Evolutionary conservation across 208 protist genomes (phyloP), one percentile per base, ranked within the genome.

Genomic region (Trypanosoma cruzi): DNA sequence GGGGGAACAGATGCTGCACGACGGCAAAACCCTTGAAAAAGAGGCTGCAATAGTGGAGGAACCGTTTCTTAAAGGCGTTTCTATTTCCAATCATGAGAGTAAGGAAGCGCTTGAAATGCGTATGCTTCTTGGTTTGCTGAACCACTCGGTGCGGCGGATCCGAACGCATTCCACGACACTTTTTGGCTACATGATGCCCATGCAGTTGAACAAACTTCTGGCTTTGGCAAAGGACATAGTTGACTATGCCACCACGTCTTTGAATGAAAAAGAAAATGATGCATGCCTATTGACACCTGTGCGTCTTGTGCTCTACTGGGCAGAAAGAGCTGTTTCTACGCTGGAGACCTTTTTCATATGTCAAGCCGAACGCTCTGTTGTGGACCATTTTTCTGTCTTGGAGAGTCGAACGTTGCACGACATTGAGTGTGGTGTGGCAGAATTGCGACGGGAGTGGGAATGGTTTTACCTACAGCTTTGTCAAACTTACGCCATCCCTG

Each of bases 381-480:
- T 63, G 11, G 29, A 69, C 29, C 80, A 86, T 62, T 63, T 80
- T 11, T 75, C 73, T 34, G 69, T 68, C 5, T 56, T 66, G 14
- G 77, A 85, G 26, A 60, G 77, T 0, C 63, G 71, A n/a, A 62
- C 73, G 52, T 54, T 89, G 36, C 18, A 65, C 31, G 63, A 75
- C 40, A 60, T 90, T 20, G 77, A 85, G 49, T 40, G 64, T 4
- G 78, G 64, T 62, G 68, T 82, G 18, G 67, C 63, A 11, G 31
- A 79, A 32, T 66, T 90, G 29, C 79, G 63, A 13, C 75, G 77
- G 58, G 84, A 90, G 61, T 90, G 84, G 84, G 80, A 86, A 62
- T 71, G 54, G 13, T 90, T 81, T 64, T 72, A 81, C 16, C 70
- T 71, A 42, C 84, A 79, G 52, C 56, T 77, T 32, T 28, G 34